phyloP scores from a whole-genome alignment of 352 stramenopile genomes.

The Globisporangium polare region DNA sequence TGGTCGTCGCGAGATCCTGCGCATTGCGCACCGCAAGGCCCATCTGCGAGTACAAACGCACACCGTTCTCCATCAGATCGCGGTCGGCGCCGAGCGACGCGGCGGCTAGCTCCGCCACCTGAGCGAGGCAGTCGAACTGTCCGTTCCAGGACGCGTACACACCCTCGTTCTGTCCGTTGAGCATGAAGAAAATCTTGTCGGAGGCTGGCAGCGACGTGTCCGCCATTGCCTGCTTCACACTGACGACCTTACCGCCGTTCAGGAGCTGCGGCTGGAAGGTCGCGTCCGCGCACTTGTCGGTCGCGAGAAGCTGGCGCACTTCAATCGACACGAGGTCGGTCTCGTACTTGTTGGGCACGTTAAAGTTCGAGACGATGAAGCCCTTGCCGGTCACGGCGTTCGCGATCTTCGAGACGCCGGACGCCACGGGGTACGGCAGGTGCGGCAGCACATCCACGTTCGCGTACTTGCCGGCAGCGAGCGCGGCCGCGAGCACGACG shows the following conservation, averaged over 20 bases:
- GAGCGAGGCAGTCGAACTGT: slow-evolving; percentile 52
- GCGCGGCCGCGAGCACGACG: slow-evolving; percentile 12
- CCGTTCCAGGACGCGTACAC: slow-evolving; percentile 80
- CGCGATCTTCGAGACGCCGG: slow-evolving; percentile 2
- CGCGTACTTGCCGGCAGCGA: slow-evolving; percentile 13
- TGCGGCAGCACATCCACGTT: slow-evolving; percentile 15
- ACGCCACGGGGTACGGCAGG: slow-evolving; percentile 14
- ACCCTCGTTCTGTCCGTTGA: slow-evolving; percentile 78
- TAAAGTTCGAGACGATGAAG: slow-evolving; percentile 13
- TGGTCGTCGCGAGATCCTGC: slow-evolving; percentile 38
- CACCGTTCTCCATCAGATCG: slow-evolving; percentile 61
- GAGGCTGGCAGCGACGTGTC: slow-evolving; percentile 15
- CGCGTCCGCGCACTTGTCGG: slow-evolving; percentile 31
- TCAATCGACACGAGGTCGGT: slow-evolving; percentile 43
- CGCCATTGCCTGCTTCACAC: slow-evolving; percentile 55
- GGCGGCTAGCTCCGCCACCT: slow-evolving; percentile 42
- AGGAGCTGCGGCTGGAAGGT: slow-evolving; percentile 32
- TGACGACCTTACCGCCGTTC: slow-evolving; percentile 27
- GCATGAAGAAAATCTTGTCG: slow-evolving; percentile 79
- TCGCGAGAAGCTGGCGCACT: slow-evolving; percentile 33
- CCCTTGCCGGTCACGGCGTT: slow-evolving; percentile 10
- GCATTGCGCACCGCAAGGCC: slow-evolving; percentile 49
- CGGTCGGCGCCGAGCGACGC: slow-evolving; percentile 60
- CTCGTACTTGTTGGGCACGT: slow-evolving; percentile 57
- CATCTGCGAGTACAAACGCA: slow-evolving; percentile 73